Conservation (phyloP, 2,329 filamentous ascomycete genomes). For the Fusarium anguioides region DNA sequence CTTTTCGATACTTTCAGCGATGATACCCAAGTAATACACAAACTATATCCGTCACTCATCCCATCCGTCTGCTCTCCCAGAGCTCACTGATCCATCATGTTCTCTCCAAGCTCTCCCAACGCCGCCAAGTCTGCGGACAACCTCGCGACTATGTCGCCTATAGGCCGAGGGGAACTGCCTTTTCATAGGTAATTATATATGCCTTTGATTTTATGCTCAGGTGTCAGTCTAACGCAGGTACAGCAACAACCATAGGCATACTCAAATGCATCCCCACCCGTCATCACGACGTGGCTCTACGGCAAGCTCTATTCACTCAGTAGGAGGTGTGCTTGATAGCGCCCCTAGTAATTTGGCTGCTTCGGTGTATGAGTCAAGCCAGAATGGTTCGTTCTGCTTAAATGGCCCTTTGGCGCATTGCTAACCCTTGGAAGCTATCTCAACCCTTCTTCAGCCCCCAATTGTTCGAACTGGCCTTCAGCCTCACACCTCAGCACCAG, state of each 20-base stretch:
- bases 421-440: conserved; percentile 73
- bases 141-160: conserved; percentile 64
- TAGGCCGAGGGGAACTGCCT: conserved; percentile 65
- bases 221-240: conserved; percentile 40
- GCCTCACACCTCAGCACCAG: conserved; percentile 77
- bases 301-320: conserved; percentile 87
- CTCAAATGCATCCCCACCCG: conserved; percentile 59
- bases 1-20: conserved; percentile 51
- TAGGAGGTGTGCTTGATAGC: conserved; percentile 84
- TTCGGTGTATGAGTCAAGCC: conserved; percentile 75
- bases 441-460: conserved; percentile 89
- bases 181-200: conserved; percentile 64
- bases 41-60: conserved; percentile 52
- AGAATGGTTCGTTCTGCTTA: conserved; percentile 74
- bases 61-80: conserved; percentile 1
- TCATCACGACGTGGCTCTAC: conserved; percentile 79
- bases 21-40: conserved; percentile 61
- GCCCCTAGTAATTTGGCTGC: conserved; percentile 66
- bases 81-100: conserved; percentile 63
- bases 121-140: conserved; percentile 75
- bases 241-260: conserved; percentile 53
- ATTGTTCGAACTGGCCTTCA: conserved; percentile 89
- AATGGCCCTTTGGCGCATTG: neutral
- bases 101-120: conserved; percentile 63
- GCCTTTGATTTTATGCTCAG: neutral